Conservation (phyloP, 441 rosid genomes). For the Biscutella auriculata region DNA sequence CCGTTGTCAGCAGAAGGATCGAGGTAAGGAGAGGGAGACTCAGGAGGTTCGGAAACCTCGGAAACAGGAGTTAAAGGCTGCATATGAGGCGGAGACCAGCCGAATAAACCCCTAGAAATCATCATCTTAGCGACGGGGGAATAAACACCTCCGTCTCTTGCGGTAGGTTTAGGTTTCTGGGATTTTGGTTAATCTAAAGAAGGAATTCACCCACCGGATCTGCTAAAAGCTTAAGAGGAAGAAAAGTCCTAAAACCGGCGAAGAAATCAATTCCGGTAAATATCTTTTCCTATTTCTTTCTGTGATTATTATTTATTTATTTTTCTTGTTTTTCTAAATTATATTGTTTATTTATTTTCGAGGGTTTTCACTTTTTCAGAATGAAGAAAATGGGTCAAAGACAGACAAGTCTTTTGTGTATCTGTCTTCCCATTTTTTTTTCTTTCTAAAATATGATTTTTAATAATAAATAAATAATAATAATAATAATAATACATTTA, state of each 20-base stretch:
- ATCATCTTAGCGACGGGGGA: constrained; percentile 44
- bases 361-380: not conserved
- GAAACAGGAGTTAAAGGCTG: constrained; percentile 97
- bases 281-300: not conserved
- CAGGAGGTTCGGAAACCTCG: constrained; percentile 98
- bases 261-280: constrained; percentile 15
- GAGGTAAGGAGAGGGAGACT: constrained; percentile 88
- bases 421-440: no score
- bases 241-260: not conserved
- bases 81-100: constrained; percentile 98
- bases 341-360: no score
- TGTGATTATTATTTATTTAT: not conserved
- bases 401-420: constrained; percentile 16
- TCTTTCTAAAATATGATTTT: no score
- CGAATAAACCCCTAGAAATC: constrained; percentile 86
- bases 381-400: constrained; percentile 13
- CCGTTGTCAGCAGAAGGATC: constrained; percentile 61
- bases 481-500: not conserved
- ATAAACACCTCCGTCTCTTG: constrained; percentile 7
- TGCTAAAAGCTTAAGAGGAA: constrained; percentile 34
- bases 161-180: not conserved
- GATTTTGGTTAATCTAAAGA: constrained; percentile 3
- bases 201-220: constrained; percentile 37
- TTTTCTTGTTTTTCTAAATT: no score
- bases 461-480: no score